Evolutionary conservation across 495 filamentous ascomycete genomes (phyloP), one percentile per base, ranked within the genome.

Genomic region (Hypomontagnella monticulosa): DNA sequence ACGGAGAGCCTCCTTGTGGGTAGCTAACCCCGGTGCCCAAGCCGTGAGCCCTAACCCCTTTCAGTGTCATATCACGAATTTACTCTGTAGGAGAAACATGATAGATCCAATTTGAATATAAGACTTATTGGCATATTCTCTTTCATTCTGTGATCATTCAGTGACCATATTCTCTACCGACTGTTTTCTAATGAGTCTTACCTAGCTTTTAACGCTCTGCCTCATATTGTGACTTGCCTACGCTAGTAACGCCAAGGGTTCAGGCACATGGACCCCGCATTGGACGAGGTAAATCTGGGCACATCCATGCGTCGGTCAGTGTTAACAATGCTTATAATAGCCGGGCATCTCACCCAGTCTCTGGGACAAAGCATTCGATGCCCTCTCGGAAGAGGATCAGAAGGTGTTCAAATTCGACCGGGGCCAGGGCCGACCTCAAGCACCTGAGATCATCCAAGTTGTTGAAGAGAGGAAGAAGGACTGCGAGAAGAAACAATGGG

Each of bases 401-500:
- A 47, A 27, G 12, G 4, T 18, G 43, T 15, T 47, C 43, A 47
- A 47, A 10, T 47, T 30, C 18, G 20, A 30, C n/a, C 18, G 9
- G 2, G n/a, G 5, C 20, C 43, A 12, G 9, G 11, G 18, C 1
- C 43, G 16, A 47, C 43, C 20, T 18, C 16, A 47, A 12, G 18
- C 20, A 14, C 8, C 43, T 14, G 43, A 47, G 20, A 47, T 47
- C 2, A 18, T 30, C 20, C 20, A 47, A 12, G 20, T 12, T 18
- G 20, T 47, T 15, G 43, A 47, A 15, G 19, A 47, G 20, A 47
- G 8, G 43, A 47, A 47, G 43, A 47, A 30, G 11, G 43, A 47
- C 43, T 47, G 43, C 43, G 43, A 47, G 43, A 47, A 47, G 18
- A 47, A 47, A 11, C 43, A 47, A 47, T 47, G 43, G 43, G 20